These are phyloP conservation scores for Fusarium begoniae DNA, from an alignment of 2,329 filamentous ascomycete genomes.

Conservation along the genomic window DNA sequence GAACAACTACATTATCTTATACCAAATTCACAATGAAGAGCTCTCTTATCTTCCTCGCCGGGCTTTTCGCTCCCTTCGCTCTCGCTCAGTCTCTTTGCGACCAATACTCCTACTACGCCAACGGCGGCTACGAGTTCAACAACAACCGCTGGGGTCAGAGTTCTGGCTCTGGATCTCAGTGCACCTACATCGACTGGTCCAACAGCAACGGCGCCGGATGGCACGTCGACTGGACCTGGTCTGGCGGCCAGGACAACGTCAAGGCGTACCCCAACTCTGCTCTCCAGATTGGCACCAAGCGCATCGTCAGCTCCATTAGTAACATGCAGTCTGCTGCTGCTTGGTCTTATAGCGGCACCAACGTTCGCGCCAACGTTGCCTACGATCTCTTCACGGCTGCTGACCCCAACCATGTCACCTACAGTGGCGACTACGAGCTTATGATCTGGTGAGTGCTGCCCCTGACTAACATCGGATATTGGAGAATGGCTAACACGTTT, in stretches of 20 bases:
- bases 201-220: constrained; percentile 20
- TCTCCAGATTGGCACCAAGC: constrained; percentile 4
- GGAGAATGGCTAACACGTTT: background rate
- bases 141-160: constrained; percentile 18
- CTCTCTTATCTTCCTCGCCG: constrained; percentile 6
- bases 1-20: background rate
- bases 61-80: constrained; percentile 8
- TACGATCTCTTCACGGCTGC: constrained; percentile 19
- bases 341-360: constrained; percentile 16
- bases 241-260: constrained; percentile 4
- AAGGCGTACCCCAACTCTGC: constrained; percentile 15
- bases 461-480: background rate
- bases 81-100: constrained; percentile 13
- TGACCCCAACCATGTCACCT: constrained; percentile 1
- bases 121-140: constrained; percentile 16
- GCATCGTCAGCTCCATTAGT: background rate
- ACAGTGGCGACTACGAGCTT: constrained; percentile 14
- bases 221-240: constrained; percentile 15
- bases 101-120: constrained; percentile 17
- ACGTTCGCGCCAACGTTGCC: constrained; percentile 12
- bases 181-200: constrained; percentile 16
- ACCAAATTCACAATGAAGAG: background rate
- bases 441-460: constrained; percentile 11
- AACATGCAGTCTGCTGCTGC: constrained; percentile 22
- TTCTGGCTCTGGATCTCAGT: constrained; percentile 7